A percentile compares a stretch with the other conserved stretches of the same genome.
Evolutionary conservation across 2,329 filamentous ascomycete genomes (phyloP).

Genomic region (Calonectria honghensis): DNA sequence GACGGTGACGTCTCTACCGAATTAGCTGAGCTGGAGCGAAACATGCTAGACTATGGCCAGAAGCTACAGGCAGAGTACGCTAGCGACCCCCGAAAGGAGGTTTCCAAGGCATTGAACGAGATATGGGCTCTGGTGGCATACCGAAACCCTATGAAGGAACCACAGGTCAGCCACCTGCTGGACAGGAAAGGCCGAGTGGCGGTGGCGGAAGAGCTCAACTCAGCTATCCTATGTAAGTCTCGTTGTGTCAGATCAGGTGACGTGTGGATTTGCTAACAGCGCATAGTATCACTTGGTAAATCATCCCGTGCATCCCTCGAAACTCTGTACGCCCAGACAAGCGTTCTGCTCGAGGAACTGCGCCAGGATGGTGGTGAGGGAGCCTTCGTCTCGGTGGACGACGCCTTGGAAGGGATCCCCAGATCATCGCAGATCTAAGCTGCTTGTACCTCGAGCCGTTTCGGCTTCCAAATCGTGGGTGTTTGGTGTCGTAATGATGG

Average conservation of each 20-base stretch:
- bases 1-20: conserved; percentile 61
- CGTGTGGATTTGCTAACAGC: conserved; percentile 44
- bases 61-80: conserved; percentile 86
- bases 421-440: conserved; percentile 59
- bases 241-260: not conserved
- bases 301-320: conserved; percentile 91
- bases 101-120: conserved; percentile 84
- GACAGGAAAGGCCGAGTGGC: conserved; percentile 83
- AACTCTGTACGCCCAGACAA: conserved; percentile 89
- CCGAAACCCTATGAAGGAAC: conserved; percentile 83
- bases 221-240: conserved; percentile 88
- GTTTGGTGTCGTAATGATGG: conserved; percentile 45
- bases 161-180: conserved; percentile 84
- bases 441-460: conserved; percentile 10
- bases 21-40: conserved; percentile 73
- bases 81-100: conserved; percentile 80
- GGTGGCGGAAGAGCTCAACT: conserved; percentile 95
- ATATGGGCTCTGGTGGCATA: conserved; percentile 95
- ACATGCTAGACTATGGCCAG: conserved; percentile 87
- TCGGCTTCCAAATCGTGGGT: conserved; percentile 33
- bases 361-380: conserved; percentile 86
- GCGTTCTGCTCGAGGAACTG: conserved; percentile 88
- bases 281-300: conserved; percentile 89
- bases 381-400: conserved; percentile 82
- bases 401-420: conserved; percentile 69